phyloP scores from a whole-genome alignment of 129 eudicot genomes.

The carrot (Daucus carota) region DH1_v3.0 NC_030388.2:21560001-21560500 shows the following conservation, averaged over 20 bases:
- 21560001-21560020: conserved; percentile 23
- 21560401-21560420: conserved; percentile 39
- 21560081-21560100: conserved; percentile 39
- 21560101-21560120: conserved; percentile 26
- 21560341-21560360: conserved; percentile 34
- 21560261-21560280: conserved; percentile 33
- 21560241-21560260: conserved; percentile 30
- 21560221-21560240: conserved; percentile 38
- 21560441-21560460: conserved; percentile 46
- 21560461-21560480: conserved; percentile 51
- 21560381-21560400: conserved; percentile 56
- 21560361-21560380: conserved; percentile 37
- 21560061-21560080: conserved; percentile 23
- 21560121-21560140: conserved; percentile 19
- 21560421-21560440: conserved; percentile 33
- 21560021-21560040: conserved; percentile 23
- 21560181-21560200: conserved; percentile 34
- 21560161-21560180: conserved; percentile 26
- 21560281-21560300: conserved; percentile 34
- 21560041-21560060: conserved; percentile 22
- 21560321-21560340: conserved; percentile 32
- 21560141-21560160: conserved; percentile 26
- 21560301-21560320: conserved; percentile 45
- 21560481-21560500: conserved; percentile 50
- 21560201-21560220: conserved; percentile 33